These are phyloP conservation scores for Babesia divergens DNA, from an alignment of 169 alveolate species.

Conservation along the genomic window DNA sequence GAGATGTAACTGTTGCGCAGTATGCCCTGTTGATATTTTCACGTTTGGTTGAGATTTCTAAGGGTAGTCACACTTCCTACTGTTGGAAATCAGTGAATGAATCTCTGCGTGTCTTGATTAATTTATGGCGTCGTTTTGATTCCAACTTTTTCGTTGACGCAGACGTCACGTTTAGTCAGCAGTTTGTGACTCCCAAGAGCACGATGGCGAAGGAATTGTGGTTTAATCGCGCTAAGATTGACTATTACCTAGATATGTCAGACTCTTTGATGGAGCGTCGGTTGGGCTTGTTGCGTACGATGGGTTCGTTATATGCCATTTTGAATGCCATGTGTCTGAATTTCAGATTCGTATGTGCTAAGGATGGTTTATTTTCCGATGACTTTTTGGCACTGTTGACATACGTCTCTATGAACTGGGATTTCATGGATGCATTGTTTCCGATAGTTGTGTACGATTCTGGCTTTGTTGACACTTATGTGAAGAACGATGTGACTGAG, in stretches of 20 bases:
- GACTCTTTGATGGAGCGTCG: conserved; percentile 27
- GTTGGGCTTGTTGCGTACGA: conserved; percentile 28
- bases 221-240: conserved; percentile 3
- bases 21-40: conserved; percentile 19
- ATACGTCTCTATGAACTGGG: conserved; percentile 30
- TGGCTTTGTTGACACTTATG: conserved; percentile 22
- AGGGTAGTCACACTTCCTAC: conserved; percentile 3
- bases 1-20: conserved; percentile 36
- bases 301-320: conserved; percentile 18
- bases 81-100: conserved; percentile 9
- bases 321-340: neutral
- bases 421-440: conserved; percentile 32
- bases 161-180: conserved; percentile 7
- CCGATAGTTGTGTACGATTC: conserved; percentile 31
- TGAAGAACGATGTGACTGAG: conserved; percentile 25
- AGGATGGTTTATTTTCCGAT: neutral
- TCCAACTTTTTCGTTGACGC: conserved; percentile 10
- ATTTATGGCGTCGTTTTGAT: conserved; percentile 20
- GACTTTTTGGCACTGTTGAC: conserved; percentile 7
- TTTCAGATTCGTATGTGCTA: neutral
- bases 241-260: neutral
- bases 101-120: neutral
- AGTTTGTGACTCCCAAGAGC: conserved; percentile 7
- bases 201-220: conserved; percentile 30
- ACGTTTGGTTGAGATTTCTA: conserved; percentile 25